phyloP scores from a whole-genome alignment of 257 asterid genomes.

The Linderniella brevidens region DNA sequence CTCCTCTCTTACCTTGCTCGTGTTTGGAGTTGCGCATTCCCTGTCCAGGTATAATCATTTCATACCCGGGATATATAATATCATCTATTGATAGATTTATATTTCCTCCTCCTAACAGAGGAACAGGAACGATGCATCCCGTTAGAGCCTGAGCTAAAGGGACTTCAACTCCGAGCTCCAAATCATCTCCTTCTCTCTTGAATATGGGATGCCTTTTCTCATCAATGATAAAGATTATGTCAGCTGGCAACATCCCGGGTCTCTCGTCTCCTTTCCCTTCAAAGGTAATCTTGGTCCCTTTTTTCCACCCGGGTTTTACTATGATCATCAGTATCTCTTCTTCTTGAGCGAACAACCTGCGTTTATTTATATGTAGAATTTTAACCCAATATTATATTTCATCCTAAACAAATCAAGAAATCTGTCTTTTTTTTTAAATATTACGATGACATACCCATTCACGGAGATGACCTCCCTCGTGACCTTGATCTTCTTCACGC shows the following conservation, averaged over 20 bases:
- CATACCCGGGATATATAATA: conserved; percentile 65
- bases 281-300: conserved; percentile 76
- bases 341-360: conserved; percentile 51
- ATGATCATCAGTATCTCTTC: conserved; percentile 56
- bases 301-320: conserved; percentile 85
- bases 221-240: conserved; percentile 51
- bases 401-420: neutral
- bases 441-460: neutral
- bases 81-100: conserved; percentile 34
- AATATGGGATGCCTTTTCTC: conserved; percentile 58
- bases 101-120: conserved; percentile 58
- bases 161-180: conserved; percentile 77
- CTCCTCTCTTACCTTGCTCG: conserved; percentile 40
- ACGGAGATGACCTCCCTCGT: conserved; percentile 61
- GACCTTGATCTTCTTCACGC: conserved; percentile 60
- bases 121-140: conserved; percentile 52
- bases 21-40: conserved; percentile 57
- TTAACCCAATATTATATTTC: no score
- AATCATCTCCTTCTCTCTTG: conserved; percentile 49
- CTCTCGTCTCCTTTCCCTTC: conserved; percentile 93
- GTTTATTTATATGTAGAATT: no score
- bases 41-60: conserved; percentile 52
- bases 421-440: neutral
- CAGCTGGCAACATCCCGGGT: conserved; percentile 74
- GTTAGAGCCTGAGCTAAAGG: conserved; percentile 80